Evolutionary conservation across 2,329 filamentous ascomycete species (phyloP).

Genomic region (Verticillium klebahnii): DNA sequence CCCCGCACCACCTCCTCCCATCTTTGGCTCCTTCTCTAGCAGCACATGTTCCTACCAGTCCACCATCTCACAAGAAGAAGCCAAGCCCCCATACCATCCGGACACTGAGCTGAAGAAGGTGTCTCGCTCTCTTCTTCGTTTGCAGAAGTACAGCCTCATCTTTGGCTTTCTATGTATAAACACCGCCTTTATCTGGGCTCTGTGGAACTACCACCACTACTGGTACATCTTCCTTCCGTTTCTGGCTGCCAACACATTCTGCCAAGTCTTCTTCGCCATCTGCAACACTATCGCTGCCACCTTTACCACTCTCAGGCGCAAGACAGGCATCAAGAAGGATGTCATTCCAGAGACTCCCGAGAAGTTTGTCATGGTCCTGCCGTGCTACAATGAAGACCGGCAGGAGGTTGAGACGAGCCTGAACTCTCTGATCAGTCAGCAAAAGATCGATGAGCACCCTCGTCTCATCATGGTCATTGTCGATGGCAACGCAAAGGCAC

Average conservation of each 20-base stretch:
- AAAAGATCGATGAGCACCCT: constrained; percentile 34
- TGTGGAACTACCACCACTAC: constrained; percentile 30
- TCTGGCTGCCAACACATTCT: constrained; percentile 38
- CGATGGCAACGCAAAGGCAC: constrained; percentile 41
- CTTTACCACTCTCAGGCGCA: constrained; percentile 24
- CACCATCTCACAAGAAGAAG: constrained; percentile 30
- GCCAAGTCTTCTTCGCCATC: constrained; percentile 36
- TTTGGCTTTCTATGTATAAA: constrained; percentile 28
- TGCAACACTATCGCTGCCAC: constrained; percentile 27
- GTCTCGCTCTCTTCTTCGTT: constrained; percentile 28
- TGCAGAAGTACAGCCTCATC: constrained; percentile 35
- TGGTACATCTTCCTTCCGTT: constrained; percentile 40
- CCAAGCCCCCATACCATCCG: constrained; percentile 32
- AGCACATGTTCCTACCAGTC: constrained; percentile 30
- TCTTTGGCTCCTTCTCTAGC: constrained; percentile 11
- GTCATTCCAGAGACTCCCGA: constrained; percentile 28
- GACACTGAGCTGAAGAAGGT: constrained; percentile 32
- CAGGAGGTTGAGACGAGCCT: constrained; percentile 38
- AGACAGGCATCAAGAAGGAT: constrained; percentile 22
- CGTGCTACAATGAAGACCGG: constrained; percentile 44
- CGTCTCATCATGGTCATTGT: constrained; percentile 42
- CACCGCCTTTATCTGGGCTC: constrained; percentile 28
- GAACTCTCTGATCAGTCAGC: constrained; percentile 39
- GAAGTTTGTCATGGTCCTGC: constrained; percentile 38
- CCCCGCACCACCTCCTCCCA: not conserved